These are phyloP conservation scores for Venturia oleaginea DNA, from an alignment of 2,329 filamentous ascomycete species.

Conservation along the genomic window DNA sequence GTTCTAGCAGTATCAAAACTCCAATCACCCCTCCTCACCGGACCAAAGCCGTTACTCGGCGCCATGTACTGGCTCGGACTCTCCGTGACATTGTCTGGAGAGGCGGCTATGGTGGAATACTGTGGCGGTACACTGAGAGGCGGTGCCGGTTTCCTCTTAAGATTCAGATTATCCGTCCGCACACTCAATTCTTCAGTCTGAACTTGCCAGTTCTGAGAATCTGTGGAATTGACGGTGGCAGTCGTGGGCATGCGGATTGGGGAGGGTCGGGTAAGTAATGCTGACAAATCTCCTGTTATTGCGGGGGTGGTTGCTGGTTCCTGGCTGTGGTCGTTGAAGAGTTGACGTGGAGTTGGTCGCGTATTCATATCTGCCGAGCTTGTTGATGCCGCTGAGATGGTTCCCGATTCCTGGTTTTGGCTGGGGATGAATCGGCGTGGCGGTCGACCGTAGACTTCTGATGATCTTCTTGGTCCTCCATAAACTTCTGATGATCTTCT, in stretches of 20 bases:
- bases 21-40: conserved; percentile 8
- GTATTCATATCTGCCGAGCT: background rate
- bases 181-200: background rate
- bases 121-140: conserved; percentile 4
- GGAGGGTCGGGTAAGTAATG: background rate
- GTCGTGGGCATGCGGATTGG: background rate
- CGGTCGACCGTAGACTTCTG: background rate
- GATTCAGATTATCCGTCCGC: background rate
- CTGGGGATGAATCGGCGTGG: background rate
- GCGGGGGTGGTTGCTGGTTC: background rate
- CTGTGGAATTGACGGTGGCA: background rate
- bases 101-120: background rate
- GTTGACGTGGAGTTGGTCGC: background rate
- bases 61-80: conserved; percentile 8
- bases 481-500: too few relatives aligned
- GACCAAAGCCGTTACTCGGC: conserved; percentile 8
- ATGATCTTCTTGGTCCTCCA: background rate
- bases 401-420: background rate
- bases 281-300: background rate
- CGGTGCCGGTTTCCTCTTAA: conserved; percentile 6
- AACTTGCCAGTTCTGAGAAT: background rate
- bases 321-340: background rate
- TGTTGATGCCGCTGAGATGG: background rate
- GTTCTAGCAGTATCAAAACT: conserved; percentile 9
- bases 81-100: conserved; percentile 6